These are phyloP conservation scores for Akanthomyces muscarius DNA, from an alignment of 2,329 filamentous ascomycete genomes.

Conservation along the genomic window DNA sequence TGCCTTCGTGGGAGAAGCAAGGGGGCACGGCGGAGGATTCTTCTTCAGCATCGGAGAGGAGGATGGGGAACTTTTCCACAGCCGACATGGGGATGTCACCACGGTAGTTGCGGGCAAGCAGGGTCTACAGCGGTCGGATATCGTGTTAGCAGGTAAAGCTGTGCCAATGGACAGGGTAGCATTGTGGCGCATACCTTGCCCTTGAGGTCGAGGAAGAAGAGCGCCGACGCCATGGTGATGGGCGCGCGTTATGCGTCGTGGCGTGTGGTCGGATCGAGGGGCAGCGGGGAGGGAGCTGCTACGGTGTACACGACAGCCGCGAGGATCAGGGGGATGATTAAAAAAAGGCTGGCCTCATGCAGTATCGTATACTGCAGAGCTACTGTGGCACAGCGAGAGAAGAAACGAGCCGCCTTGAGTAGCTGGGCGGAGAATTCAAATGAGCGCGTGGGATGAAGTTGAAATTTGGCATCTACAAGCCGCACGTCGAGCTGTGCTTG, in stretches of 20 bases:
- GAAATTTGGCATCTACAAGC: constrained; percentile 13
- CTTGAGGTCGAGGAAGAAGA: constrained; percentile 99
- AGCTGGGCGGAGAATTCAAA: constrained; percentile 11
- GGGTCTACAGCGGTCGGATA: constrained; percentile 61
- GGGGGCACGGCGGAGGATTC: constrained; percentile 95
- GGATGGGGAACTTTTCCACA: constrained; percentile 93
- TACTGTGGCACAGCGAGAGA: constrained; percentile 16
- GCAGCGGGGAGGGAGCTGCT: constrained; percentile 23
- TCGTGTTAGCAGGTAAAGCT: constrained; percentile 21
- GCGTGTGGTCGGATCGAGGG: constrained; percentile 23
- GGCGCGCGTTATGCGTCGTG: constrained; percentile 16
- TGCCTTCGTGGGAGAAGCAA: constrained; percentile 97
- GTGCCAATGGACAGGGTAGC: neutral
- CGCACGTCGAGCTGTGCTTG: neutral
- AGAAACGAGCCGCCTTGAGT: constrained; percentile 23
- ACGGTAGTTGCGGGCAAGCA: constrained; percentile 95
- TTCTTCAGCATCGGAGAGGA: constrained; percentile 97
- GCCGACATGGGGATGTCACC: constrained; percentile 99
- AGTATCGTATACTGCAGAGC: constrained; percentile 1
- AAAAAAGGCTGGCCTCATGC: constrained; percentile 1
- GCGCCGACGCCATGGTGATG: constrained; percentile 80
- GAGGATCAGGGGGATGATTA: neutral
- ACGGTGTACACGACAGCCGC: constrained; percentile 20
- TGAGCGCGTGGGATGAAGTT: constrained; percentile 11
- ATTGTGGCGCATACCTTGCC: constrained; percentile 69